phyloP scores from a whole-genome alignment of 495 filamentous ascomycete species.

The Penicillium fimorum region DNA sequence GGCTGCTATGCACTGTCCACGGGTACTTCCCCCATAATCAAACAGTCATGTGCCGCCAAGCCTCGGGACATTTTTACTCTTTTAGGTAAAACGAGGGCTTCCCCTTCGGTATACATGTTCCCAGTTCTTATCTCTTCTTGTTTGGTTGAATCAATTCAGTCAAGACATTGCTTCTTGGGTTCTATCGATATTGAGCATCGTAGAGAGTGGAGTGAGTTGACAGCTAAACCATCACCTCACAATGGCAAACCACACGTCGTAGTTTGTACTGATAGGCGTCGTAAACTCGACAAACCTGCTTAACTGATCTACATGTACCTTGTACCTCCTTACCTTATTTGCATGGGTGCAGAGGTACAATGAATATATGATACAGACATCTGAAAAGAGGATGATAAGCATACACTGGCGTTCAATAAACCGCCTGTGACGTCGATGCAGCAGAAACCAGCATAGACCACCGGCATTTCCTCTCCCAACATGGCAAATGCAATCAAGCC shows the following conservation, averaged over 20 bases:
- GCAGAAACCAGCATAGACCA: neutral
- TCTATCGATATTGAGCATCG: neutral
- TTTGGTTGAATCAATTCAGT: neutral
- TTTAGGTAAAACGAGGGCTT: conserved; percentile 29
- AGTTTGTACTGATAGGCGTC: neutral
- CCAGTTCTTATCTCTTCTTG: conserved; percentile 18
- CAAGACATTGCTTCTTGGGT: neutral
- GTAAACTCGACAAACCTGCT: neutral
- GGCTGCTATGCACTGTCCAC: conserved; percentile 1
- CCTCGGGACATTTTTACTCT: conserved; percentile 39
- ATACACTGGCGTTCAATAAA: neutral
- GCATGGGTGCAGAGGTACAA: neutral
- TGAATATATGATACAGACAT: neutral
- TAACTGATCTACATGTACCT: neutral
- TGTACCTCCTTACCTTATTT: neutral
- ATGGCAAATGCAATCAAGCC: conserved; percentile 25
- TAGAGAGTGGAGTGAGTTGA: neutral
- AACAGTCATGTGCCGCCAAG: conserved; percentile 13
- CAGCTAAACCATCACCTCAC: neutral
- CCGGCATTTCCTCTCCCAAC: conserved; percentile 30
- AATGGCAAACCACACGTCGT: neutral
- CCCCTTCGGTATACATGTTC: conserved; percentile 32
- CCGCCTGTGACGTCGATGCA: conserved; percentile 7
- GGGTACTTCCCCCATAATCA: neutral
- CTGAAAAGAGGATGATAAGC: neutral